Conservation (phyloP, 169 alveolate genomes). For the Cryptosporidium canis region DNA sequence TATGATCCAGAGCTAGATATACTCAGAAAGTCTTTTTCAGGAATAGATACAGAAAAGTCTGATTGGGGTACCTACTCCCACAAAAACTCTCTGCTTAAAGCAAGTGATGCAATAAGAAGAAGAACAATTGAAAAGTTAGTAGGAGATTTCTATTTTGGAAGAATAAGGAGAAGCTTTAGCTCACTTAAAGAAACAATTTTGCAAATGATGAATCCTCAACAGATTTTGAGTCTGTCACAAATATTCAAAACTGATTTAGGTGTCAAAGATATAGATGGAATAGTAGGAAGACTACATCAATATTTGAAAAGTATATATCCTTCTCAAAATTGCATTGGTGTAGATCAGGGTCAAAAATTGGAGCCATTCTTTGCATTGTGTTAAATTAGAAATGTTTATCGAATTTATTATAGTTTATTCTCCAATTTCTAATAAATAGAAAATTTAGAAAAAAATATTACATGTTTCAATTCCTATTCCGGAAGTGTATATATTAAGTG, state of each 20-base stretch:
- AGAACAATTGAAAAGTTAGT: slow-evolving; percentile 53
- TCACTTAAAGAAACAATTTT: slow-evolving; percentile 47
- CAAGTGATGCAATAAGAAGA: slow-evolving; percentile 51
- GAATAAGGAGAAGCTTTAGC: slow-evolving; percentile 53
- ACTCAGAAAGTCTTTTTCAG: slow-evolving; percentile 30
- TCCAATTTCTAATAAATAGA: not conserved
- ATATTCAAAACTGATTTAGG: slow-evolving; percentile 27
- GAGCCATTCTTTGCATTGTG: slow-evolving; percentile 57
- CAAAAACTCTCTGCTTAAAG: slow-evolving; percentile 26
- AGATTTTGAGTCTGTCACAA: slow-evolving; percentile 34
- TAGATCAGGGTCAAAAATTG: slow-evolving; percentile 45
- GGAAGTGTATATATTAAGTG: not conserved
- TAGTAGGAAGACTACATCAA: not conserved
- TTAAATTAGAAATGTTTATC: not conserved
- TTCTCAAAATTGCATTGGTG: slow-evolving; percentile 63
- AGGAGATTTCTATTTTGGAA: slow-evolving; percentile 46
- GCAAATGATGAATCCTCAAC: slow-evolving; percentile 65
- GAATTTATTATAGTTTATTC: not conserved
- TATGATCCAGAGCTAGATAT: slow-evolving; percentile 59
- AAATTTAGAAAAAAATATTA: not conserved
- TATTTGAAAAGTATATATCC: slow-evolving; percentile 44
- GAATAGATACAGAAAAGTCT: slow-evolving; percentile 15
- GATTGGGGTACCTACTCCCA: slow-evolving; percentile 17
- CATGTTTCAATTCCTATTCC: not conserved
- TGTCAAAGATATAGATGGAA: slow-evolving; percentile 36